Conservation (phyloP, 441 rosid species). For the Brassica hybrid region DNA sequence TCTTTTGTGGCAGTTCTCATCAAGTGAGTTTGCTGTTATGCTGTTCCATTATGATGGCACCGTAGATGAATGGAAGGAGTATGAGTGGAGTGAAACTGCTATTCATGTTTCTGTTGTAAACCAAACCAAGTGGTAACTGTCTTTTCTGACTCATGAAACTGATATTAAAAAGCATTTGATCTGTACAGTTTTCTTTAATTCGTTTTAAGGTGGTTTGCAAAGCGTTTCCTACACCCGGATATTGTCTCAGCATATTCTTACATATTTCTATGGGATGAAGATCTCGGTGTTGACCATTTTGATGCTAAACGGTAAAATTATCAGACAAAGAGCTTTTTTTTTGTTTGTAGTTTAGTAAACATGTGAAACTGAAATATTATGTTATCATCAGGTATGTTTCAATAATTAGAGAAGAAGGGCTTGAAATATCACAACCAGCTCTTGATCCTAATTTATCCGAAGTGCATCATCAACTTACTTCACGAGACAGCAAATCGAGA, state of each 20-base stretch:
- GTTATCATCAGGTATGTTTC: slow-evolving; percentile 58
- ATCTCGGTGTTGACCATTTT: slow-evolving; percentile 76
- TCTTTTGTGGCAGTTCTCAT: slow-evolving; percentile 56
- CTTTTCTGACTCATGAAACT: neutral
- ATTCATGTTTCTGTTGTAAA: slow-evolving; percentile 71
- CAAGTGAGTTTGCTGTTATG: slow-evolving; percentile 66
- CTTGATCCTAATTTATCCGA: slow-evolving; percentile 67
- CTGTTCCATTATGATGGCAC: slow-evolving; percentile 82
- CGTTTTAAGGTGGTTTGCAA: slow-evolving; percentile 71
- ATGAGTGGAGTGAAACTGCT: slow-evolving; percentile 73
- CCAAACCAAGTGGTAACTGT: slow-evolving; percentile 84
- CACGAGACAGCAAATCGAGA: slow-evolving; percentile 49
- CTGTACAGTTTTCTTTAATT: slow-evolving; percentile 1
- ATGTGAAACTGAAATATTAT: slow-evolving; percentile 7
- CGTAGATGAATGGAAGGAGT: slow-evolving; percentile 78
- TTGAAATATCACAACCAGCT: slow-evolving; percentile 90
- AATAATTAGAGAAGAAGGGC: slow-evolving; percentile 71
- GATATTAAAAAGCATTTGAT: neutral
- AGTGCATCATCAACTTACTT: slow-evolving; percentile 72
- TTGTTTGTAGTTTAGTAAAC: neutral
- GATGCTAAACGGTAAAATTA: slow-evolving; percentile 57
- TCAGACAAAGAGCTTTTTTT: neutral
- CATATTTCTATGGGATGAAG: slow-evolving; percentile 95
- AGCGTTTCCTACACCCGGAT: slow-evolving; percentile 79
- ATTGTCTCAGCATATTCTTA: slow-evolving; percentile 70